phyloP scores from a whole-genome alignment of 2,329 filamentous ascomycete genomes.

The Fonsecaea pugnacius region DNA sequence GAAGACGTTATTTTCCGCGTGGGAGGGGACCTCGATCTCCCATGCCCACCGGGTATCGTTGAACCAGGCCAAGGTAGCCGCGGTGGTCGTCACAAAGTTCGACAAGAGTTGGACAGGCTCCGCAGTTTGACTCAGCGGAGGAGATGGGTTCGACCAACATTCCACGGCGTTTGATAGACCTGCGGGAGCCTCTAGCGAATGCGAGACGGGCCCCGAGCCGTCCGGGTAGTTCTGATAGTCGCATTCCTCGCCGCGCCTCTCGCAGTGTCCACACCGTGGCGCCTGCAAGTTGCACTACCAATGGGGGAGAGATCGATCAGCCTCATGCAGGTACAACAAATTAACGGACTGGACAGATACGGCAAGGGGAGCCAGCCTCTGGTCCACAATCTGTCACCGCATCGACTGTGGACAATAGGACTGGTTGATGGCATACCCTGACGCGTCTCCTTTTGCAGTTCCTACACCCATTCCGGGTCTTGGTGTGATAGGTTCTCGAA shows the following conservation, averaged over 20 bases:
- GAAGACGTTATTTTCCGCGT: constrained; percentile 6
- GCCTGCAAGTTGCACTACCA: constrained; percentile 11
- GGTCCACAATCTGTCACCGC: not conserved
- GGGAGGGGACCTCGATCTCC: constrained; percentile 5
- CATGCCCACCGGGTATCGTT: constrained; percentile 4
- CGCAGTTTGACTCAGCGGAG: not conserved
- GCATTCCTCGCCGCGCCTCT: constrained; percentile 14
- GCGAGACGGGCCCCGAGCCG: not conserved
- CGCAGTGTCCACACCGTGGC: constrained; percentile 7
- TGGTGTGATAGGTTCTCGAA: constrained; percentile 13
- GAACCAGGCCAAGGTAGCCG: constrained; percentile 12
- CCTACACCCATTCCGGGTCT: constrained; percentile 9
- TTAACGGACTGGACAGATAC: not conserved
- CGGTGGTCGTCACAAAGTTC: constrained; percentile 3
- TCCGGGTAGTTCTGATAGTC: constrained; percentile 4
- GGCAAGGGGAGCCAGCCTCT: not conserved
- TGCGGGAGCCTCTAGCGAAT: not conserved
- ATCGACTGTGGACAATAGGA: not conserved
- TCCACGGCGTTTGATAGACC: not conserved
- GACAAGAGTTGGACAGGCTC: constrained; percentile 8
- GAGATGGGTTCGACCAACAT: not conserved
- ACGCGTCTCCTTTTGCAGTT: constrained; percentile 11
- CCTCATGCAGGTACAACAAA: not conserved
- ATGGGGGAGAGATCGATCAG: not conserved
- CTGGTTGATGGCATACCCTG: constrained; percentile 1